Conservation (phyloP, 768 basidiomycete genomes). For the Tubosaeta sp. region DNA sequence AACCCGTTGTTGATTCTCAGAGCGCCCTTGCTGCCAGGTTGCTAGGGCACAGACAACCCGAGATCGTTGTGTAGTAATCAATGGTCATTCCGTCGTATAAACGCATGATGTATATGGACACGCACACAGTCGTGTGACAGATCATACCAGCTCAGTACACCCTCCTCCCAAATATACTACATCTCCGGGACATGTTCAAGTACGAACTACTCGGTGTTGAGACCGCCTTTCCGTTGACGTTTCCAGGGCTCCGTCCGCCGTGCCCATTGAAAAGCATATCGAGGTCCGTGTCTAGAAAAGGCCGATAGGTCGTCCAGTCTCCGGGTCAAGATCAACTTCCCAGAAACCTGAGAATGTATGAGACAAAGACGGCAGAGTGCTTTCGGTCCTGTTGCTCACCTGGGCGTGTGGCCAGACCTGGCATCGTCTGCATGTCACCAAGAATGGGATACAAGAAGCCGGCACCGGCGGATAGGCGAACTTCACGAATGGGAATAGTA, state of each 20-base stretch:
- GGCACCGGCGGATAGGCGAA: conserved; percentile 87
- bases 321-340: conserved; percentile 80
- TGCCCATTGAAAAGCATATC: conserved; percentile 19
- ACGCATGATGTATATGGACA: conserved; percentile 9
- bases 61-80: not conserved
- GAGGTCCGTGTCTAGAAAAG: conserved; percentile 55
- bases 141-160: not conserved
- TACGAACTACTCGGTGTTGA: conserved; percentile 37
- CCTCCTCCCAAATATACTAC: not conserved
- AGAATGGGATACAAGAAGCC: conserved; percentile 94
- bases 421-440: conserved; percentile 99
- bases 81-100: conserved; percentile 1
- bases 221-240: conserved; percentile 23
- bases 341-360: conserved; percentile 61
- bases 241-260: not conserved
- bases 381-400: conserved; percentile 39
- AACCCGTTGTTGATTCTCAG: not conserved
- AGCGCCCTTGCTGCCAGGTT: conserved; percentile 27
- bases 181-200: conserved; percentile 37
- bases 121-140: conserved; percentile 1
- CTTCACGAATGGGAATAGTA: conserved; percentile 85
- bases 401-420: conserved; percentile 89
- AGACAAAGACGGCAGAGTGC: conserved; percentile 5
- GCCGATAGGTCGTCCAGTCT: conserved; percentile 79
- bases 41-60: conserved; percentile 29